Evolutionary conservation across 164 flowering plant species (phyloP).

Genomic region (Chloranthus sessilifolius): DNA sequence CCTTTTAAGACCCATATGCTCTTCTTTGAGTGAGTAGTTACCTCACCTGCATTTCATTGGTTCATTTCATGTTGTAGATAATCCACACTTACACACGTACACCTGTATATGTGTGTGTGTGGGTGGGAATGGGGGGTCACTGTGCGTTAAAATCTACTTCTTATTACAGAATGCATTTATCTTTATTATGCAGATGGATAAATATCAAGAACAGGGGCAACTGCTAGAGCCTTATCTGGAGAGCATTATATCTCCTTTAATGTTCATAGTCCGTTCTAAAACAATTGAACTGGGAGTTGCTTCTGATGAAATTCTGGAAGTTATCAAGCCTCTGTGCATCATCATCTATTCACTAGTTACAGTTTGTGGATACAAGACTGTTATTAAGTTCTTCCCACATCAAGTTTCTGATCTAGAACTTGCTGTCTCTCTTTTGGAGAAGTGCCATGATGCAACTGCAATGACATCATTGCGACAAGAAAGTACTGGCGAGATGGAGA

Average conservation of each 20-base stretch:
- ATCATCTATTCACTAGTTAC: slow-evolving; percentile 79
- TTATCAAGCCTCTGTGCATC: slow-evolving; percentile 79
- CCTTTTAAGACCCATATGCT: too few species aligned
- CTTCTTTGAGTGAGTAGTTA: too few species aligned
- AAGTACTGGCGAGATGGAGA: slow-evolving; percentile 97
- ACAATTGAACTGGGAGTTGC: slow-evolving; percentile 48
- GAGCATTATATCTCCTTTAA: slow-evolving; percentile 78
- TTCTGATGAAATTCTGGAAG: slow-evolving; percentile 54
- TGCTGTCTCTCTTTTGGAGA: slow-evolving; percentile 86
- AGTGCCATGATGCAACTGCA: slow-evolving; percentile 51
- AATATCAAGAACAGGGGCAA: slow-evolving; percentile 93
- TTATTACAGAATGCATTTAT: background rate
- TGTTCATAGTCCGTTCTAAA: slow-evolving; percentile 69
- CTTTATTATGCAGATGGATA: slow-evolving; percentile 60
- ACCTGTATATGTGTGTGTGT: too few species aligned
- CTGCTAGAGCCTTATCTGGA: slow-evolving; percentile 89
- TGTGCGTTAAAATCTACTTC: background rate
- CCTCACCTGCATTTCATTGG: too few species aligned
- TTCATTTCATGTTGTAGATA: too few species aligned
- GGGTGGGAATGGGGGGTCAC: too few species aligned
- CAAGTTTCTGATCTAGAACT: slow-evolving; percentile 95
- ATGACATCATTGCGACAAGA: slow-evolving; percentile 68
- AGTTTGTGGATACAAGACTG: slow-evolving; percentile 94
- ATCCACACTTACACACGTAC: too few species aligned
- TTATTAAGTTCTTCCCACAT: slow-evolving; percentile 89